phyloP scores from a whole-genome alignment of 768 basidiomycete species.

The Podaxis sp. region DNA sequence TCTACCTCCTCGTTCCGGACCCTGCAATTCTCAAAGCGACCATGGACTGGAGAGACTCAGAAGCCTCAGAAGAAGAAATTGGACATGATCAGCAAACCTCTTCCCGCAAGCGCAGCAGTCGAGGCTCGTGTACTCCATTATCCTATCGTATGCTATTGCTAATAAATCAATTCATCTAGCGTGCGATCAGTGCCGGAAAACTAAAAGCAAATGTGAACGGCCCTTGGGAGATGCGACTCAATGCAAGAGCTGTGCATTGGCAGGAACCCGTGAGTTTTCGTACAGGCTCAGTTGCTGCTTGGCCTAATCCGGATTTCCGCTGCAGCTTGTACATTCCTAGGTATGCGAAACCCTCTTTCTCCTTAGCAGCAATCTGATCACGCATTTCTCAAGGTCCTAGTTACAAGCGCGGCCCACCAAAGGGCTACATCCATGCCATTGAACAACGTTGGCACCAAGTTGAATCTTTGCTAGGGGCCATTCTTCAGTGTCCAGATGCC shows the following conservation, averaged over 20 bases:
- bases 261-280: conserved; percentile 47
- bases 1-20: conserved; percentile 23
- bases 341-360: conserved; percentile 28
- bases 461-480: conserved; percentile 83
- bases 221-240: conserved; percentile 41
- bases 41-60: conserved; percentile 63
- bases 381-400: conserved; percentile 54
- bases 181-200: conserved; percentile 86
- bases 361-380: background rate
- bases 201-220: conserved; percentile 85
- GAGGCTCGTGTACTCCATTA: conserved; percentile 38
- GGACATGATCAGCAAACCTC: conserved; percentile 39
- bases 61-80: conserved; percentile 58
- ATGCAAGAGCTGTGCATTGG: conserved; percentile 65
- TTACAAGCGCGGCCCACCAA: conserved; percentile 82
- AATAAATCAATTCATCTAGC: conserved; percentile 40
- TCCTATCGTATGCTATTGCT: conserved; percentile 9
- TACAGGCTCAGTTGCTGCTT: conserved; percentile 14
- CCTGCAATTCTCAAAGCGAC: conserved; percentile 19
- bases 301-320: conserved; percentile 19
- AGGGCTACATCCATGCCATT: conserved; percentile 92
- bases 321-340: conserved; percentile 67
- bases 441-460: conserved; percentile 92
- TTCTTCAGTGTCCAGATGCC: conserved; percentile 70
- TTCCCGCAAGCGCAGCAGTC: conserved; percentile 61